Evolutionary conservation across 352 stramenopile species (phyloP).

Genomic region (Globisporangium spiculum): DNA sequence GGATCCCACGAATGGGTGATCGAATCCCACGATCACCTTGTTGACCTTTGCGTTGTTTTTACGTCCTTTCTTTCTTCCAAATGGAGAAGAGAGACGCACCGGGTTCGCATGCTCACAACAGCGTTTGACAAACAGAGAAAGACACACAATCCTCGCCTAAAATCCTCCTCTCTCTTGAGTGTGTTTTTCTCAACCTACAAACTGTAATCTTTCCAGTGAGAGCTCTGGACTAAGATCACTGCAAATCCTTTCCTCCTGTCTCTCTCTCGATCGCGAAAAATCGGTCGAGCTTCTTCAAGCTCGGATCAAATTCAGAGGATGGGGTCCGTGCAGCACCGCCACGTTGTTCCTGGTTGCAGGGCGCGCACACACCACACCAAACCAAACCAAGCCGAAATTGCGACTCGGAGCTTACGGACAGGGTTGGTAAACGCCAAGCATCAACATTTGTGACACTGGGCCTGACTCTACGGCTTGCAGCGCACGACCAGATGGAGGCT

Average conservation of each 20-base stretch:
- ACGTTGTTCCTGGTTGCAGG: background rate
- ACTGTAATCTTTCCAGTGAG: background rate
- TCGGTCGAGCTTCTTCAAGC: no score
- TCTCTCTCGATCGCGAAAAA: background rate
- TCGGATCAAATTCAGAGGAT: no score
- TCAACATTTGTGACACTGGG: background rate
- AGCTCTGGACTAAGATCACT: background rate
- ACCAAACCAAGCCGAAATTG: no score
- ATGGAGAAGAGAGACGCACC: background rate
- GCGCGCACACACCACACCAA: background rate
- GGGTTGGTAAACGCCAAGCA: background rate
- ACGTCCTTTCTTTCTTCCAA: background rate
- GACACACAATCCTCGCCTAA: background rate
- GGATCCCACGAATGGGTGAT: background rate
- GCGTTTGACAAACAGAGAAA: background rate
- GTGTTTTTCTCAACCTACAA: background rate
- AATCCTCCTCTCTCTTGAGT: no score
- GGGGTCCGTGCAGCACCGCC: background rate
- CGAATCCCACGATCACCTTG: background rate
- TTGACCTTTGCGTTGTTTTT: background rate
- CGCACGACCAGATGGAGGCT: background rate
- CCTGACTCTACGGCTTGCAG: background rate
- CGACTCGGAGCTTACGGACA: background rate
- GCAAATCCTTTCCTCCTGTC: background rate
- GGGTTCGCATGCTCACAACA: background rate